Percentiles rank a stretch among this genome's conserved stretches.
phyloP scores from a whole-genome alignment of 352 stramenopile genomes.

The Globisporangium heterothallicum region DNA sequence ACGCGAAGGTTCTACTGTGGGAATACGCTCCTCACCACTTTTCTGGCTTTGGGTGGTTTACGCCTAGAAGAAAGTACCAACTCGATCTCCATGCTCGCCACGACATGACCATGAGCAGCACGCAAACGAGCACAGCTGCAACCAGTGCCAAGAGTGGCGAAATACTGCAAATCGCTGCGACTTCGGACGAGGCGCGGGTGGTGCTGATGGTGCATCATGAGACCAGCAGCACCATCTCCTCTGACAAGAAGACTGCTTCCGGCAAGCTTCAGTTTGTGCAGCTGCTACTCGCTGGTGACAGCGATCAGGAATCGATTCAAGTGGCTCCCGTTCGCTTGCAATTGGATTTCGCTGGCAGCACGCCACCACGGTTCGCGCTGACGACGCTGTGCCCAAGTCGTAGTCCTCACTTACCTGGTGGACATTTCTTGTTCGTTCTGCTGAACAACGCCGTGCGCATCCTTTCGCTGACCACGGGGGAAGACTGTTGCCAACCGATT shows the following conservation, averaged over 20 bases:
- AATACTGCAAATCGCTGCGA: constrained; percentile 38
- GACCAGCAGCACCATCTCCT: neutral
- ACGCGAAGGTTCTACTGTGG: constrained; percentile 30
- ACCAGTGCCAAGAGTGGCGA: constrained; percentile 12
- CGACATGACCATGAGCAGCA: neutral
- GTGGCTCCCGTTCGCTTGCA: constrained; percentile 23
- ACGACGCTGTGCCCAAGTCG: constrained; percentile 10
- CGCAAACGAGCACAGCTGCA: neutral
- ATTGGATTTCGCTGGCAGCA: constrained; percentile 17
- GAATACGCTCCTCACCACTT: constrained; percentile 30
- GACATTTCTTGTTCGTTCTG: constrained; percentile 27
- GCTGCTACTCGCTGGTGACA: constrained; percentile 14
- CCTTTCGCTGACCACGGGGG: constrained; percentile 20
- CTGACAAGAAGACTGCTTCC: constrained; percentile 11
- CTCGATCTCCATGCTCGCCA: constrained; percentile 17
- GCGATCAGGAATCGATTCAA: constrained; percentile 7
- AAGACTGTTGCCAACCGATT: constrained; percentile 18
- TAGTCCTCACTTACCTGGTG: neutral
- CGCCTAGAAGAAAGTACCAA: constrained; percentile 15
- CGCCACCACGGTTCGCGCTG: constrained; percentile 33
- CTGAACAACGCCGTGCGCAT: constrained; percentile 29
- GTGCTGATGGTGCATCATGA: constrained; percentile 40
- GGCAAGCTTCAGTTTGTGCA: constrained; percentile 30
- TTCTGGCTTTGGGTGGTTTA: constrained; percentile 42
- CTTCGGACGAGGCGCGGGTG: constrained; percentile 23